A percentile compares a stretch with the other conserved stretches of the same genome.
Evolutionary conservation across 2,329 filamentous ascomycete genomes (phyloP).

Genomic region (Epichloe gansuensis): DNA sequence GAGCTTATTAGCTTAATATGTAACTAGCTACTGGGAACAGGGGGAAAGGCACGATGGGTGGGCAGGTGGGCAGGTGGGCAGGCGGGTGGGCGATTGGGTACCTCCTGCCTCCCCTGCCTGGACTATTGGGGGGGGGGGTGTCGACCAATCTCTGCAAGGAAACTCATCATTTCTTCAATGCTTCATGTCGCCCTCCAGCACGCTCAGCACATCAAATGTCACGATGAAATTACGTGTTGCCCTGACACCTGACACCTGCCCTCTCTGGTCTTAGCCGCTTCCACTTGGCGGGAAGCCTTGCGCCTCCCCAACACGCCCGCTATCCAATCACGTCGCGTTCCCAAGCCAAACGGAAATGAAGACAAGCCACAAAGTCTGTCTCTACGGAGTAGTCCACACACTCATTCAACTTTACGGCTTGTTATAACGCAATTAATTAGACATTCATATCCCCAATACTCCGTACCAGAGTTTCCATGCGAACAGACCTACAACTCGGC

Average conservation of each 20-base stretch:
- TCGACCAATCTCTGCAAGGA: too few species aligned
- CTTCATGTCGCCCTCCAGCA: too few species aligned
- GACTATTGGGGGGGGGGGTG: too few species aligned
- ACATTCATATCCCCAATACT: too few species aligned
- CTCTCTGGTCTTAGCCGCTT: background rate
- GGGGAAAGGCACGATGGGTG: background rate
- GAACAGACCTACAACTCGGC: background rate
- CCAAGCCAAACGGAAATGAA: constrained; percentile 5
- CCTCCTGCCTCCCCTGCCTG: background rate
- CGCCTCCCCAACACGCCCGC: constrained; percentile 6
- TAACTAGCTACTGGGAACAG: too few species aligned
- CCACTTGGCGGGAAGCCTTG: constrained; percentile 1
- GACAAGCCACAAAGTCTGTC: background rate
- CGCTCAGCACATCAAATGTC: background rate
- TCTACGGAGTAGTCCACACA: too few species aligned
- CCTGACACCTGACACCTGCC: background rate
- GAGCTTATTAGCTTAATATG: too few species aligned
- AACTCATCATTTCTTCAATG: too few species aligned
- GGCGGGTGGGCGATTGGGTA: background rate
- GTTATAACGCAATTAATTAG: too few species aligned
- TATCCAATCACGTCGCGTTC: constrained; percentile 6
- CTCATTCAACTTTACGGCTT: too few species aligned
- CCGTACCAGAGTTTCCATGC: background rate
- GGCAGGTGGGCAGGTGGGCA: background rate
- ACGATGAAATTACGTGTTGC: background rate